Percentiles rank a stretch among this genome's conserved stretches.
phyloP scores from a whole-genome alignment of 2,329 filamentous ascomycete species.

The Trichophyton simii region DNA sequence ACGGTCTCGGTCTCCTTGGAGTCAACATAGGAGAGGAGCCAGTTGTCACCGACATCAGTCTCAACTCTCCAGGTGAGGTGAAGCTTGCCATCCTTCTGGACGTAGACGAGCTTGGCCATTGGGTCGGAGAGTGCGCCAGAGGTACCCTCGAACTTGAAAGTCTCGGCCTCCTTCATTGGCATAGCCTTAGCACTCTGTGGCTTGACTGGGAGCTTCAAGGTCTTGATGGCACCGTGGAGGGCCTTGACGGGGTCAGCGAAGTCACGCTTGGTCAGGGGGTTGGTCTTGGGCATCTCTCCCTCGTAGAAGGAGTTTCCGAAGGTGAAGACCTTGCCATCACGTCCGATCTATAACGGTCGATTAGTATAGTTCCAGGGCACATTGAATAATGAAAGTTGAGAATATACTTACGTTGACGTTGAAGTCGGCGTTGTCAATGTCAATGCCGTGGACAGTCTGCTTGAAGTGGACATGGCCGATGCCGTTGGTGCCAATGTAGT shows the following conservation, averaged over 20 bases:
- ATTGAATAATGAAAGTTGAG: neutral
- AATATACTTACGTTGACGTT: conserved; percentile 11
- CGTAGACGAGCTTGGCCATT: conserved; percentile 9
- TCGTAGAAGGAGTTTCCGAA: conserved; percentile 11
- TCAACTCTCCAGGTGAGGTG: conserved; percentile 12
- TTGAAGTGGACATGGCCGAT: conserved; percentile 11
- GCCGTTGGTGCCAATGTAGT: conserved; percentile 11
- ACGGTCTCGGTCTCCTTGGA: conserved; percentile 10
- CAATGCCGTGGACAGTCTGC: conserved; percentile 10
- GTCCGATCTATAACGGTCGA: conserved; percentile 4
- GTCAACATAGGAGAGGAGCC: conserved; percentile 12
- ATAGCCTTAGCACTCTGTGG: conserved; percentile 8
- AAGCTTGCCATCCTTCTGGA: conserved; percentile 9
- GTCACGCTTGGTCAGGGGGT: conserved; percentile 8
- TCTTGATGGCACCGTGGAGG: conserved; percentile 7
- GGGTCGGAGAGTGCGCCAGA: conserved; percentile 11
- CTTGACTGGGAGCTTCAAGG: conserved; percentile 9
- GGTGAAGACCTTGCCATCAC: conserved; percentile 12
- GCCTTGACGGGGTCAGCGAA: conserved; percentile 10
- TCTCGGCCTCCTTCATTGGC: conserved; percentile 6
- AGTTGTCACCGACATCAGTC: conserved; percentile 13
- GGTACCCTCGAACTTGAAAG: conserved; percentile 11
- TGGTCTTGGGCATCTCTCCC: conserved; percentile 9
- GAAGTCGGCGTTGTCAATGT: conserved; percentile 12
- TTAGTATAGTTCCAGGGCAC: neutral